Percentiles rank a stretch among this genome's conserved stretches.
phyloP scores from a whole-genome alignment of 495 filamentous ascomycete genomes.

The Aspergillus nidulans region DNA sequence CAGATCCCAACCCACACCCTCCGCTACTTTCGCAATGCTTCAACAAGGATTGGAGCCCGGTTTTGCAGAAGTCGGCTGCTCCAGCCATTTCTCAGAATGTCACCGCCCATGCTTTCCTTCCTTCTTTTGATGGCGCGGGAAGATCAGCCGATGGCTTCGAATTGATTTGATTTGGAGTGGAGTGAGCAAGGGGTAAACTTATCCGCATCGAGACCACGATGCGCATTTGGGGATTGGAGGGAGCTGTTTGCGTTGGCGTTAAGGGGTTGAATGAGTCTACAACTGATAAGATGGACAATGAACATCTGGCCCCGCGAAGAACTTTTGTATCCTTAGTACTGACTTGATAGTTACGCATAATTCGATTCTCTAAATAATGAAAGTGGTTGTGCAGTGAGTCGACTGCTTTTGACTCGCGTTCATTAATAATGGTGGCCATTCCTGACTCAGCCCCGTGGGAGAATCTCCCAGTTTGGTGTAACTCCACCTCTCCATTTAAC shows the following conservation, averaged over 20 bases:
- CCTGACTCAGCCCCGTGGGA: constrained; percentile 14
- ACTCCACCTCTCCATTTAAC: constrained; percentile 6
- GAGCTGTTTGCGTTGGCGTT: background rate
- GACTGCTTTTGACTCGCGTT: background rate
- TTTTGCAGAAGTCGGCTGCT: constrained; percentile 21
- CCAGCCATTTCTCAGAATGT: constrained; percentile 24
- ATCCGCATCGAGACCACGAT: background rate
- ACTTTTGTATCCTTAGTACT: constrained; percentile 7
- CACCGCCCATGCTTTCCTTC: constrained; percentile 29
- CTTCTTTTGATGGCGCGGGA: constrained; percentile 23
- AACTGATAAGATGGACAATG: constrained; percentile 4
- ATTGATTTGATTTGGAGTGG: background rate
- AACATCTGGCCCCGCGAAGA: constrained; percentile 4
- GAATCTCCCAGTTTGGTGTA: background rate
- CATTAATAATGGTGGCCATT: constrained; percentile 8
- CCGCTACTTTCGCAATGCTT: constrained; percentile 16
- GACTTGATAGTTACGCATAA: constrained; percentile 6
- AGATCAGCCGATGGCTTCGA: constrained; percentile 10
- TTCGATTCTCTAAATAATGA: background rate
- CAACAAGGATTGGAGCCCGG: constrained; percentile 16
- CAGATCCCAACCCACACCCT: constrained; percentile 5
- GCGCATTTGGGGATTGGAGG: background rate
- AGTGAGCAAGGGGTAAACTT: constrained; percentile 2
- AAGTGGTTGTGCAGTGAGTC: background rate
- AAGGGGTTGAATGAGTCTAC: background rate